Percentiles rank a stretch among this genome's conserved stretches.
Conservation (phyloP, 208 protist genomes). For the Eutreptiella sp. region DNA sequence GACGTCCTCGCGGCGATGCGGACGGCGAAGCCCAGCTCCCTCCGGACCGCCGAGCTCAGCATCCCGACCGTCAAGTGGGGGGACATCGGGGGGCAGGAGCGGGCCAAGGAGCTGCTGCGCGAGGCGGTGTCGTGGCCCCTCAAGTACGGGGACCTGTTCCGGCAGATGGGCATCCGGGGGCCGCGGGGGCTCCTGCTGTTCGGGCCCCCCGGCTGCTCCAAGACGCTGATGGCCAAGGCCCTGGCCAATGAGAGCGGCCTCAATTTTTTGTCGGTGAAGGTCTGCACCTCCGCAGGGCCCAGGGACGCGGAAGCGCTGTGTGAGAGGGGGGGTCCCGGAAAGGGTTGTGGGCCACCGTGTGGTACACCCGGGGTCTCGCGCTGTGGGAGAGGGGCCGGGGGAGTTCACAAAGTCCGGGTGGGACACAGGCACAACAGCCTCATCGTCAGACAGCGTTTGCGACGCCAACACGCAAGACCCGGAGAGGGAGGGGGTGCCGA, state of each 20-base stretch:
- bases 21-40: slow-evolving; percentile 70
- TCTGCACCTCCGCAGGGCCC: no score
- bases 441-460: no score
- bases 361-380: no score
- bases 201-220: slow-evolving; percentile 85
- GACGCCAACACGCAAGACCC: no score
- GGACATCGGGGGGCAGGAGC: slow-evolving; percentile 88
- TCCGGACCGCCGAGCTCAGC: slow-evolving; percentile 59
- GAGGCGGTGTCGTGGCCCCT: slow-evolving; percentile 84
- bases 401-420: no score
- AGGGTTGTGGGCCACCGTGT: no score
- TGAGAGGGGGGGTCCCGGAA: no score
- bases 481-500: no score
- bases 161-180: slow-evolving; percentile 77
- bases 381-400: no score
- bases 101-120: slow-evolving; percentile 73
- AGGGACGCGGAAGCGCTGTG: no score
- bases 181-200: slow-evolving; percentile 83
- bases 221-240: slow-evolving; percentile 83
- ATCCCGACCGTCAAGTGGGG: slow-evolving; percentile 76
- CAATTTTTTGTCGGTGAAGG: slow-evolving; percentile 87
- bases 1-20: no score
- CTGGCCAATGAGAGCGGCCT: slow-evolving; percentile 62
- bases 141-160: slow-evolving; percentile 78
- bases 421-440: no score